phyloP scores from a whole-genome alignment of 805 yeast genomes.

The Sungouiozyma ichnusensis region DNA sequence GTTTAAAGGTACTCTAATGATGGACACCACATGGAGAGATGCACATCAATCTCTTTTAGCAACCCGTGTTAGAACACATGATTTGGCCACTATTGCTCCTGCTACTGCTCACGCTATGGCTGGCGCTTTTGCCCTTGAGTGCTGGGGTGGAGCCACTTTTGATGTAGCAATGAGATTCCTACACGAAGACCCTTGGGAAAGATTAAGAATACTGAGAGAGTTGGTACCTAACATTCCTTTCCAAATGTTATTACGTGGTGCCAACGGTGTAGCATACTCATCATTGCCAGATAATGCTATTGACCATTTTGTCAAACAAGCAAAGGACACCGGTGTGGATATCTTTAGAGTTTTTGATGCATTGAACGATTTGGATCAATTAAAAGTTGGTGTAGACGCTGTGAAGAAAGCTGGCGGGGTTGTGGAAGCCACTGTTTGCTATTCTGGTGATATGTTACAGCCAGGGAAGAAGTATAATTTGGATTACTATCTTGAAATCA shows the following conservation, averaged over 20 bases:
- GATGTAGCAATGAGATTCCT: conserved; percentile 98
- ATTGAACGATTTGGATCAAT: conserved; percentile 89
- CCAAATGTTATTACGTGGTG: conserved; percentile 99
- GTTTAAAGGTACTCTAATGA: conserved; percentile 77
- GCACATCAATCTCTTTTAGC: conserved; percentile 98
- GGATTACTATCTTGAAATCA: conserved; percentile 74
- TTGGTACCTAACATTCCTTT: conserved; percentile 97
- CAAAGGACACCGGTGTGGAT: conserved; percentile 93
- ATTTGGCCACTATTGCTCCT: conserved; percentile 83
- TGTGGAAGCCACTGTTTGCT: conserved; percentile 95
- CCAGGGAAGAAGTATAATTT: conserved; percentile 94
- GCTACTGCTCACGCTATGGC: conserved; percentile 83
- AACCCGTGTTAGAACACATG: conserved; percentile 93
- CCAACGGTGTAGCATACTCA: conserved; percentile 97
- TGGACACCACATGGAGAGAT: conserved; percentile 99
- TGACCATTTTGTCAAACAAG: conserved; percentile 92
- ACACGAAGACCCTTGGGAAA: conserved; percentile 98
- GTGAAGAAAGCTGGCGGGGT: conserved; percentile 98
- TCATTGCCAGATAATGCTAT: conserved; percentile 97
- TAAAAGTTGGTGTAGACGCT: conserved; percentile 95
- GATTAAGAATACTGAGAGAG: conserved; percentile 77
- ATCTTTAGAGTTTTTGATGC: conserved; percentile 98
- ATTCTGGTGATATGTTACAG: conserved; percentile 97
- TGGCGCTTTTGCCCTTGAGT: conserved; percentile 91
- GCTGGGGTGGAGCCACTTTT: conserved; percentile 99